Base-by-base conservation (phyloP, 306 rosid species). In the Phaseolus lunatus region DNA sequence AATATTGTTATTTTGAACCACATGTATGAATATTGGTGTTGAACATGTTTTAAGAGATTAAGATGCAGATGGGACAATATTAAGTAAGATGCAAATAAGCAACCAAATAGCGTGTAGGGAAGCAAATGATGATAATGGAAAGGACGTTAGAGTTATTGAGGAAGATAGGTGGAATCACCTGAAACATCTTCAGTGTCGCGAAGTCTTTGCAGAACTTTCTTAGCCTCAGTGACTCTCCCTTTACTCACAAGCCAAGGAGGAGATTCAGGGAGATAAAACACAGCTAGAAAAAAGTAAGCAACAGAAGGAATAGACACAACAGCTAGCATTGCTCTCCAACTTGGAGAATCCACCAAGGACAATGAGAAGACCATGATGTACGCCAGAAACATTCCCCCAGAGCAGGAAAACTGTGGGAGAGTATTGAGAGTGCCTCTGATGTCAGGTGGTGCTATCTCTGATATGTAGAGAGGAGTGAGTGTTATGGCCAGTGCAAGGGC, bases 171-270 rank as follows among this genome's bases (percentile, higher is more conserved):
- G 16, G 58, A 8, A 24, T 71, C 37, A 95, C 98, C 99, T 79
- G 99, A 82, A 63, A 95, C 96, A 80, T 92, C 97, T 47, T 89
- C 97, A 26, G 83, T 62, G 44, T 89, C 88, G 0, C 99, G 93
- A 61, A 95, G 83, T 80, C 94, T 89, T 77, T 87, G 97, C 27
- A 95, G 73, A 35, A 95, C 97, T 12, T 44, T 82, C 78, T 80
- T 88, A 10, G 97, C 97, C 84, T 95, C 94, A 0, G 78, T 72
- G 84, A 91, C 72, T 73, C 94, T 90, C 10, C 97, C 97, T 86
- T 86, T 92, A 78, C 97, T 92, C 1, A 95, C 99, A 64, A 95
- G 97, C 99, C 99, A 96, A 2, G 94, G 86, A 3, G 99, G 99
- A 75, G 98, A 91, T 83, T 96, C 97, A 0, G 99, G 98, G 84